Conservation (phyloP, 1,284 basidiomycete species). For the Kwoniella shivajii region DNA sequence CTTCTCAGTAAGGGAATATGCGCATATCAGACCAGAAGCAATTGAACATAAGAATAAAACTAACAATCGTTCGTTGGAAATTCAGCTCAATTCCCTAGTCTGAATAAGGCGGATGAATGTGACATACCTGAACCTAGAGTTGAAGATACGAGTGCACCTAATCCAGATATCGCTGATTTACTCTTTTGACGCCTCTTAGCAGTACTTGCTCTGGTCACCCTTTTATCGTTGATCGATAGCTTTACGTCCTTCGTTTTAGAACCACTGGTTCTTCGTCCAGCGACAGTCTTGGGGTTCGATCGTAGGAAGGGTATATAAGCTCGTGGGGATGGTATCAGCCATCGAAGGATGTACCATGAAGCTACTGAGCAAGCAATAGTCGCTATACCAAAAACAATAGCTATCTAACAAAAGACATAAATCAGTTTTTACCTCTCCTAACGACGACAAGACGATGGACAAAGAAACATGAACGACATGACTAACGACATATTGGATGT, state of each 20-base stretch:
- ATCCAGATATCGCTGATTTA: neutral
- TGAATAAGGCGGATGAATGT: neutral
- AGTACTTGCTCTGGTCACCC: neutral
- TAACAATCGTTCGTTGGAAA: neutral
- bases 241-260: neutral
- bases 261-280: neutral
- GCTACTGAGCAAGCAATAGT: slow-evolving; percentile 8
- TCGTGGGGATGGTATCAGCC: slow-evolving; percentile 3
- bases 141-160: neutral
- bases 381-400: slow-evolving; percentile 4
- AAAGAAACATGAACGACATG: neutral
- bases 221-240: neutral
- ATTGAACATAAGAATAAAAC: slow-evolving; percentile 9
- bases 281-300: neutral
- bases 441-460: neutral
- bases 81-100: neutral
- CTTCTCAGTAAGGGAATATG: slow-evolving; percentile 12
- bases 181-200: neutral
- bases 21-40: slow-evolving; percentile 9
- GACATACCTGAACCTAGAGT: slow-evolving; percentile 1
- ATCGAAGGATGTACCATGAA: slow-evolving; percentile 11
- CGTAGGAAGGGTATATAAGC: neutral
- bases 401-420: slow-evolving; percentile 7
- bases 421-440: no score
- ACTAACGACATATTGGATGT: slow-evolving; percentile 14